Percentiles rank a stretch among this genome's conserved stretches.
These are phyloP conservation scores for Porogramme epimiltina DNA, from an alignment of 1,284 basidiomycete species.

Conservation along the genomic window DNA sequence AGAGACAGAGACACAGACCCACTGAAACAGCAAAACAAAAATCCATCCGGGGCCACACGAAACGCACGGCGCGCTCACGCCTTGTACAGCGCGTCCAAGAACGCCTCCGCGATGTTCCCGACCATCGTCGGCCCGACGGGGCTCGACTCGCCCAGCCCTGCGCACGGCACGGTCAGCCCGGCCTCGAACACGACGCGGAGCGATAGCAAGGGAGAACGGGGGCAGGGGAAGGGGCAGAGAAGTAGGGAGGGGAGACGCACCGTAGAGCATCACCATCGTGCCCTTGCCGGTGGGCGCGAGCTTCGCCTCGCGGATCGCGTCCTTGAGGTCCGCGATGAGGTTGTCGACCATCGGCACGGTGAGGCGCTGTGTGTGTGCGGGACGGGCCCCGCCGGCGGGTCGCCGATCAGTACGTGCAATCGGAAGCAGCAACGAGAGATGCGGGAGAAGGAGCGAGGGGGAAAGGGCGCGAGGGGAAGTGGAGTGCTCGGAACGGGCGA, in stretches of 20 bases:
- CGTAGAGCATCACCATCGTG: constrained; percentile 87
- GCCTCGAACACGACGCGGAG: too few species aligned
- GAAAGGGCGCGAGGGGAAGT: too few species aligned
- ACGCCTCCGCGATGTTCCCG: constrained; percentile 78
- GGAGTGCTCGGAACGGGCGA: too few species aligned
- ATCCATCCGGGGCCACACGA: too few species aligned
- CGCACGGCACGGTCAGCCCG: constrained; percentile 9
- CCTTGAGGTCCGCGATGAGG: constrained; percentile 84
- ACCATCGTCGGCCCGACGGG: constrained; percentile 89
- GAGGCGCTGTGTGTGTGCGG: constrained; percentile 52
- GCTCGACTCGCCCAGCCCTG: constrained; percentile 87
- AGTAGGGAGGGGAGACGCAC: constrained; percentile 46
- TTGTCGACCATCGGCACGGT: constrained; percentile 78
- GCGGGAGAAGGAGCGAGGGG: too few species aligned
- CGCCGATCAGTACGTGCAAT: background rate
- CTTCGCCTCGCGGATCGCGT: constrained; percentile 67
- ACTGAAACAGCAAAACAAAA: too few species aligned
- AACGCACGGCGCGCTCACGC: constrained; percentile 42
- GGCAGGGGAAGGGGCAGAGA: background rate
- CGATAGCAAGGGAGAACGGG: background rate
- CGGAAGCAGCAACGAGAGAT: too few species aligned
- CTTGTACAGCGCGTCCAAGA: constrained; percentile 84
- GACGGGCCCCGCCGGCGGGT: background rate
- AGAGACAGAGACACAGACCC: too few species aligned
- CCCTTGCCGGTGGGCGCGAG: constrained; percentile 63